Conservation (phyloP, 2,329 filamentous ascomycete genomes). For the Talaromyces verruculosus region DNA sequence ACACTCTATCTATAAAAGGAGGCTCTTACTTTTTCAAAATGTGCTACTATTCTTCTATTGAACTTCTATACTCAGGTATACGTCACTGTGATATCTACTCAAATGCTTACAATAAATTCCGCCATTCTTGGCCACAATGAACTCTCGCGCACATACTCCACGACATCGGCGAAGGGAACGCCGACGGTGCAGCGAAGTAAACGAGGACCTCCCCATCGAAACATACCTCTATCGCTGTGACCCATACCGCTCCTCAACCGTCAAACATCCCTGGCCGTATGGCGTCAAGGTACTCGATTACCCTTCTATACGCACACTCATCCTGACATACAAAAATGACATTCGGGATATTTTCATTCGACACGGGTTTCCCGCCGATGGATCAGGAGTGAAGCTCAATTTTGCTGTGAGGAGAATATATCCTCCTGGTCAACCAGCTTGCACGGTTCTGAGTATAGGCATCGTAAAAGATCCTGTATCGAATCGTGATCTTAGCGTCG, state of each 20-base stretch:
- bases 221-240: conserved; percentile 5
- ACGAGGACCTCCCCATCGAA: not conserved
- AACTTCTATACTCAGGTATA: not conserved
- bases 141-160: not conserved
- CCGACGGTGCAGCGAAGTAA: not conserved
- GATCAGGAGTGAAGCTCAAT: not conserved
- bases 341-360: not conserved
- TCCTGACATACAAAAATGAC: not conserved
- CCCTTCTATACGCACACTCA: not conserved
- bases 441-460: not conserved
- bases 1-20: not conserved
- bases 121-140: not conserved
- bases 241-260: conserved; percentile 1
- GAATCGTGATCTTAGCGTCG: not conserved
- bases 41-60: not conserved
- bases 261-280: not conserved
- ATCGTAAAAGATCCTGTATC: not conserved
- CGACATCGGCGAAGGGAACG: not conserved
- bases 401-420: not conserved
- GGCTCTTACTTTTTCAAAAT: not conserved
- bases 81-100: not conserved
- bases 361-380: not conserved
- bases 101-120: not conserved
- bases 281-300: not conserved
- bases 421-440: not conserved